These are phyloP conservation scores for Neurospora cerealis DNA, from an alignment of 495 filamentous ascomycete species.

Conservation along the genomic window DNA sequence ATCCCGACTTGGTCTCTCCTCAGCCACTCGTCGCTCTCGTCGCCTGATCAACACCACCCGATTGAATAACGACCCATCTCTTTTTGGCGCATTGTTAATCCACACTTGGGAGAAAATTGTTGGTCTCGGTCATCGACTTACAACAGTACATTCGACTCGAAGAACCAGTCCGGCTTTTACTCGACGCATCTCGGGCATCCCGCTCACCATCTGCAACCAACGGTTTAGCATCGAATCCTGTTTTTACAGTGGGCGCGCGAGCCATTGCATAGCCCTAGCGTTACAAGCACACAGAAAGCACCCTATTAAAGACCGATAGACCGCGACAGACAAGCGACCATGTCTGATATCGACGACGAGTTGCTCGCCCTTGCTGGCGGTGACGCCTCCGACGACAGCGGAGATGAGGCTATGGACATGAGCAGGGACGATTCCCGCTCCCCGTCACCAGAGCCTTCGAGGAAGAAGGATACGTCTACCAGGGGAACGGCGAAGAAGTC, in stretches of 20 bases:
- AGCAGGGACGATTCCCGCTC: slow-evolving; percentile 30
- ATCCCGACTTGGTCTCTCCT: neutral
- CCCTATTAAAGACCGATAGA: neutral
- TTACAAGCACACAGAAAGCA: neutral
- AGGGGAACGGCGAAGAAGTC: slow-evolving; percentile 35
- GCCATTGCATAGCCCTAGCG: neutral
- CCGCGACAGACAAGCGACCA: slow-evolving; percentile 15
- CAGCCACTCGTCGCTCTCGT: neutral
- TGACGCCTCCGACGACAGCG: slow-evolving; percentile 42
- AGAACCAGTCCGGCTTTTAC: neutral
- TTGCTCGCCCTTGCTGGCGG: slow-evolving; percentile 77
- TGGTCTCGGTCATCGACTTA: neutral
- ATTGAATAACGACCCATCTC: neutral
- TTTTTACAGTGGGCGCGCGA: neutral
- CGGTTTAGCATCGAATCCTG: neutral
- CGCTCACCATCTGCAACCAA: neutral
- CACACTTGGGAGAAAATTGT: neutral
- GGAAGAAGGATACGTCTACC: slow-evolving; percentile 21
- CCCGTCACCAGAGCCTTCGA: slow-evolving; percentile 21
- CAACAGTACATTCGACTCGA: neutral
- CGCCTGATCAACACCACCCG: neutral
- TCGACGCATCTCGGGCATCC: neutral
- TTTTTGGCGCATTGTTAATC: neutral
- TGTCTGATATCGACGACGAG: slow-evolving; percentile 78
- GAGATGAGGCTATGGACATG: slow-evolving; percentile 30